phyloP scores from a whole-genome alignment of 768 basidiomycete genomes.

The Phanerochaete carnosa region DNA sequence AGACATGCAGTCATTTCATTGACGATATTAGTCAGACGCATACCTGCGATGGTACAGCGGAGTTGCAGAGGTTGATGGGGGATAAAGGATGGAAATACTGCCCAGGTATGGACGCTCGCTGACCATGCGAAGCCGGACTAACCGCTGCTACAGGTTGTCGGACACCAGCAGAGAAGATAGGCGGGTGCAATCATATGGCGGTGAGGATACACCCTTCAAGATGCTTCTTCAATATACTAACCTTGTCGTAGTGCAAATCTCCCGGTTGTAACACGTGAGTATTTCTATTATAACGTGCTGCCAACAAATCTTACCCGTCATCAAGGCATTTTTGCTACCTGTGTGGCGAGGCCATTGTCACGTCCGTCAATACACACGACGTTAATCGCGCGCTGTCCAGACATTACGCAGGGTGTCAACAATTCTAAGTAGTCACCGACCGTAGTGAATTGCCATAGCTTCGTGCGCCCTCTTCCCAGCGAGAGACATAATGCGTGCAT shows the following conservation, averaged over 20 bases:
- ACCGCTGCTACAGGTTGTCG: conserved; percentile 32
- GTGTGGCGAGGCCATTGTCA: conserved; percentile 29
- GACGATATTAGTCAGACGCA: conserved; percentile 37
- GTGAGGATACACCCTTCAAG: conserved; percentile 17
- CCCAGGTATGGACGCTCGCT: conserved; percentile 38
- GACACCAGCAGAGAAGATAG: conserved; percentile 30
- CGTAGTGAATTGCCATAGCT: no score
- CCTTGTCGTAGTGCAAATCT: conserved; percentile 23
- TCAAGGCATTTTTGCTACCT: conserved; percentile 37
- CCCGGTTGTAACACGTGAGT: conserved; percentile 33
- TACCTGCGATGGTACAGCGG: conserved; percentile 57
- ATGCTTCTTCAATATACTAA: not conserved
- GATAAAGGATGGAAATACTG: conserved; percentile 63
- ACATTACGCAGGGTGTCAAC: no score
- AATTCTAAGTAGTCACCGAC: no score
- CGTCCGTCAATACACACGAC: conserved; percentile 21
- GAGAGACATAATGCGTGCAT: no score
- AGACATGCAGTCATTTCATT: conserved; percentile 46
- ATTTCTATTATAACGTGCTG: not conserved
- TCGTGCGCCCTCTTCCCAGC: no score
- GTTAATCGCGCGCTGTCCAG: no score
- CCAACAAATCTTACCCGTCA: not conserved
- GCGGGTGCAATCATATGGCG: conserved; percentile 36
- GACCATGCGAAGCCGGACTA: not conserved
- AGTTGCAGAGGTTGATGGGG: conserved; percentile 50